Base-by-base conservation (phyloP, 2,329 filamentous ascomycete genomes). In the Ceratocystis lukuohia region DNA sequence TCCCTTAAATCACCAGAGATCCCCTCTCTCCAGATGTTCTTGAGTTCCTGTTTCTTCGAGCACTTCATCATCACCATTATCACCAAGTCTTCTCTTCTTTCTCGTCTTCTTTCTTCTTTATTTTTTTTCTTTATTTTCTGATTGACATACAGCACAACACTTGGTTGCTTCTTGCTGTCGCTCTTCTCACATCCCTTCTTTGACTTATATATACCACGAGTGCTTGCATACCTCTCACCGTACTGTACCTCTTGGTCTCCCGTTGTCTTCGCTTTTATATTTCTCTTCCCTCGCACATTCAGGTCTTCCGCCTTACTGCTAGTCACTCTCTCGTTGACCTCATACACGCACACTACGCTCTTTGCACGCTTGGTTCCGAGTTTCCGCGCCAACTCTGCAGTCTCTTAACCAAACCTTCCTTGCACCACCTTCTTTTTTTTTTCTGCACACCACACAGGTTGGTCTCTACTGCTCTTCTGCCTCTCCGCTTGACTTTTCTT, bases 71-170 rank as follows among this genome's bases (percentile, higher is more conserved):
- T 61, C 67, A 45, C 56, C 41, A 65, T 62, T 62, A 65, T 68
- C 63, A 67, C 63, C 64, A 69, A 67, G 67, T 59, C 41, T 41
- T 67, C 66, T 69, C 69, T 67, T 70, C 72, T 69, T 69, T 67
- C 71, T 72, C 74, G 65, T 69, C 69, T 67, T 70, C 72, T 69
- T 72, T 74, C 74, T 70, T 74, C 74, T 76, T 70, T 45, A 64
- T 65, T 25, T 62, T 30, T n/a, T 59, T 37, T 59, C 30, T 37
- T 59, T 7, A 59, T n/a, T 59, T n/a, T 20, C 22, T 25, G 7
- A n/a, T 25, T 53, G 15, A 53, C n/a, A 53, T 41, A 41, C 37
- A 41, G 37, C 37, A 4, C 20, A 10, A 53, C 48, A 28, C 48
- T 53, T 53, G 56, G 56, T 30, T 59, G 56, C 56, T 37, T 20